Evolutionary conservation across 2,329 filamentous ascomycete species (phyloP).

Genomic region (Polytolypa hystricis): DNA sequence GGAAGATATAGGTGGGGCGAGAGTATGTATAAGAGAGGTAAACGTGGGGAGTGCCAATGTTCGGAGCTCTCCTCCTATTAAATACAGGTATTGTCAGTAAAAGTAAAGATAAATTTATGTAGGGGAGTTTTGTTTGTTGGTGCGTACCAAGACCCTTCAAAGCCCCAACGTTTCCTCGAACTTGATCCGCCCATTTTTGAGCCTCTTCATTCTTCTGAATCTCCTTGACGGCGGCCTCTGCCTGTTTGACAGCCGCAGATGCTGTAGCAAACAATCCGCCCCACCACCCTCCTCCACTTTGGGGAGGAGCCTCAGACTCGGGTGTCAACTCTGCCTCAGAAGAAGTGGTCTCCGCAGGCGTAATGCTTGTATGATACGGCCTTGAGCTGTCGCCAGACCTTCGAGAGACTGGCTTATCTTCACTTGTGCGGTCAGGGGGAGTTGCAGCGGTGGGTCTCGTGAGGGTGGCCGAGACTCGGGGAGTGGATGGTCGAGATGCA

Average conservation of each 20-base stretch:
- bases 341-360: constrained; percentile 42
- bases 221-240: constrained; percentile 85
- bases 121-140: neutral
- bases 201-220: constrained; percentile 95
- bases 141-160: constrained; percentile 63
- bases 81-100: neutral
- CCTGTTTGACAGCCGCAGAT: constrained; percentile 65
- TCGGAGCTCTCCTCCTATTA: constrained; percentile 69
- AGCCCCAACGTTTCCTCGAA: constrained; percentile 75
- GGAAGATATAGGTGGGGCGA: constrained; percentile 90
- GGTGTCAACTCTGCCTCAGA: constrained; percentile 40
- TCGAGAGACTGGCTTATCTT: constrained; percentile 51
- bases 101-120: constrained; percentile 5
- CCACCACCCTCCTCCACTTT: constrained; percentile 69
- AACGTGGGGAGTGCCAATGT: constrained; percentile 87
- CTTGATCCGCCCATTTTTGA: constrained; percentile 89
- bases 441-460: constrained; percentile 43
- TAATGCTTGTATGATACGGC: constrained; percentile 61
- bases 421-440: constrained; percentile 46
- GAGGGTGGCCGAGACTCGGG: constrained; percentile 47
- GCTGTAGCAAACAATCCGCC: constrained; percentile 75
- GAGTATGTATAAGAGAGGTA: constrained; percentile 84
- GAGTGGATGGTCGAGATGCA: constrained; percentile 67
- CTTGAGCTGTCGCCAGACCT: constrained; percentile 70
- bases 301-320: constrained; percentile 45